A percentile compares a stretch with the other conserved stretches of the same genome.
Evolutionary conservation across 768 basidiomycete genomes (phyloP).

Genomic region (Mycena belliarum): DNA sequence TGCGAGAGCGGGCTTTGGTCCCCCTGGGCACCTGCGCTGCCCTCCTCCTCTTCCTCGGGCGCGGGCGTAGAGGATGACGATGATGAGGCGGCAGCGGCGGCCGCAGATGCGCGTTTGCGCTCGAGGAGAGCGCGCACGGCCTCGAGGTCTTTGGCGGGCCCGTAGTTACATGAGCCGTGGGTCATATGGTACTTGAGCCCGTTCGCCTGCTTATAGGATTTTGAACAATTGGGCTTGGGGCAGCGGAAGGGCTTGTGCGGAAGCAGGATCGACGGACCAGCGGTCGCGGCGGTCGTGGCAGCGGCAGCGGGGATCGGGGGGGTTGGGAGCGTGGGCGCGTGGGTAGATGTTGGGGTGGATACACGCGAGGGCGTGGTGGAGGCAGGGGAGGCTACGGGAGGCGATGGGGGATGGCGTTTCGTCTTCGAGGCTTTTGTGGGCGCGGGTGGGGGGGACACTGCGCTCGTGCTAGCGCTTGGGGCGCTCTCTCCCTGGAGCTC

Average conservation of each 20-base stretch:
- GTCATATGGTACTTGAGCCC: conserved; percentile 94
- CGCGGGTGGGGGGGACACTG: not conserved
- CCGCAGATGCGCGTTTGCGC: conserved; percentile 37
- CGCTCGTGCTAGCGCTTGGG: not conserved
- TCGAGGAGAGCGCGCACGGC: conserved; percentile 74
- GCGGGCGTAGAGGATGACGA: not conserved
- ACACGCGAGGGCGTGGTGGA: conserved; percentile 25
- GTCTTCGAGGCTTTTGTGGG: not conserved
- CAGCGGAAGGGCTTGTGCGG: conserved; percentile 84
- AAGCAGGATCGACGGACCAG: conserved; percentile 27
- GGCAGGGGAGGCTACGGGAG: conserved; percentile 8
- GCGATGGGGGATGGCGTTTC: conserved; percentile 6
- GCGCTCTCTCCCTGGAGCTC: conserved; percentile 10
- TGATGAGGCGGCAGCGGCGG: not conserved
- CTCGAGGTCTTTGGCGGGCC: conserved; percentile 83
- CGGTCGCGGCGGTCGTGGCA: not conserved
- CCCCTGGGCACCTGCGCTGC: not conserved
- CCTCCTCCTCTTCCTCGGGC: conserved; percentile 1
- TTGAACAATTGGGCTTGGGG: conserved; percentile 94
- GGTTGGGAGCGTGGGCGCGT: conserved; percentile 19
- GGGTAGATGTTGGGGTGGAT: conserved; percentile 23
- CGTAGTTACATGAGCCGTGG: conserved; percentile 91
- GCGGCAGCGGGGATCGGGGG: conserved; percentile 18
- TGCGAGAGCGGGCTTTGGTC: conserved; percentile 5
- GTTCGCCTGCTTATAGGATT: conserved; percentile 95